Evolutionary conservation across 768 basidiomycete genomes (phyloP), one percentile per base, ranked within the genome.

Genomic region (Agaricus bisporus): DNA sequence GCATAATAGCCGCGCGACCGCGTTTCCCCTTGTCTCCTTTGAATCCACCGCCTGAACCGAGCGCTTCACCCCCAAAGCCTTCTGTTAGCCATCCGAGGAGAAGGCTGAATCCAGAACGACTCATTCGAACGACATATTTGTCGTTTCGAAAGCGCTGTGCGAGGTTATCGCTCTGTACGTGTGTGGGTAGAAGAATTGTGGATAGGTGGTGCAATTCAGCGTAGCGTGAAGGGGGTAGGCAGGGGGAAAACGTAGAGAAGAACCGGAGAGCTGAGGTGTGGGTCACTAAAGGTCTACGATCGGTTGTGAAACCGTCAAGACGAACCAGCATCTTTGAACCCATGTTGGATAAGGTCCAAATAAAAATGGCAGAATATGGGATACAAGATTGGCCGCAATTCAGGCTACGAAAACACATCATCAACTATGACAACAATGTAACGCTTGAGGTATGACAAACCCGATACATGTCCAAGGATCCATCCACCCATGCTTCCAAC

Each of bases 311-410:
- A 41, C 15, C 44, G 42, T 43, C 45, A 28, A 41, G 46, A 70
- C 85, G 58, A 64, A 88, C 95, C 95, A 59, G 94, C 88, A 64
- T 91, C 88, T 64, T 88, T 86, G 68, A 90, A 92, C 9, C 91
- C 93, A 48, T 86, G 83, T 61, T 93, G 86, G 44, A 98, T 84
- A 46, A 99, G 79, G 66, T 98, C 95, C 28, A 99, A 76, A 67
- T 95, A 98, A 65, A 98, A 98, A 69, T 99, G 93, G 47, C 90
- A 92, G 65, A 98, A 98, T 57, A 99, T 89, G 2, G 97, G 97
- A 64, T 94, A 97, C 14, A 97, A 71, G 35, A 99, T 87, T 42
- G 91, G 94, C 42, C 89, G 79, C 61, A 99, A 88, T 68, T 99
- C 95, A 51, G 92, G 91, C 89, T 98, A 48, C 28, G 25, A 65